Percentiles rank a stretch among this genome's conserved stretches.
phyloP scores from a whole-genome alignment of 2,329 filamentous ascomycete genomes.

The Cryphonectria nitschkei region DNA sequence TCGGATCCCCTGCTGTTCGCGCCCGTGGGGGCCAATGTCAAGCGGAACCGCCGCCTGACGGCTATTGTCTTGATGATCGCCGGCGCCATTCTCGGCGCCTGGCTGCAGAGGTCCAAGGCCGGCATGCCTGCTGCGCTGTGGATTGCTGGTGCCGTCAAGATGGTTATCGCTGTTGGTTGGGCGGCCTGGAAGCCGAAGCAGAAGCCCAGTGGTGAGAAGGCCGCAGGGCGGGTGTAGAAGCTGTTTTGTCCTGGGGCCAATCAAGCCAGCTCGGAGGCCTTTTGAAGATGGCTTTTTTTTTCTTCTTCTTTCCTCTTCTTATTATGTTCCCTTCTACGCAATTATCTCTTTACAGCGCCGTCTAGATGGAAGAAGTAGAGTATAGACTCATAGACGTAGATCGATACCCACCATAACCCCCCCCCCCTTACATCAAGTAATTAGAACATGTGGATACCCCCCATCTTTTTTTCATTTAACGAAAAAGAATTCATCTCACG shows the following conservation, averaged over 20 bases:
- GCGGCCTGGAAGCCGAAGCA: constrained; percentile 30
- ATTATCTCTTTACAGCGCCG: background rate
- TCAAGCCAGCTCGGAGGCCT: background rate
- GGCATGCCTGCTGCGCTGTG: constrained; percentile 50
- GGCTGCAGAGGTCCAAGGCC: constrained; percentile 47
- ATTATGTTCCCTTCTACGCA: background rate
- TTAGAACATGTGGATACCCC: background rate
- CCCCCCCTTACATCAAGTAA: background rate
- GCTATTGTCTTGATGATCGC: constrained; percentile 49
- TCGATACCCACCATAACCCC: background rate
- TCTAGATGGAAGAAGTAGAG: background rate
- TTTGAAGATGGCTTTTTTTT: background rate
- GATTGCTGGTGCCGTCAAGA: constrained; percentile 51
- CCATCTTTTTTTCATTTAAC: background rate
- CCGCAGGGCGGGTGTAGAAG: background rate
- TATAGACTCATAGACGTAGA: constrained; percentile 1
- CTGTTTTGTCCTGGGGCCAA: background rate
- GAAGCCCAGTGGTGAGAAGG: constrained; percentile 11
- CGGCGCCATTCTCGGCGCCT: constrained; percentile 53
- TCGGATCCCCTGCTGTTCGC: constrained; percentile 55
- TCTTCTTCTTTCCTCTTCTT: too few species aligned
- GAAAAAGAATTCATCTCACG: background rate
- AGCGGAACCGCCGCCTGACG: constrained; percentile 52
- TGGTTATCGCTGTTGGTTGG: constrained; percentile 42
- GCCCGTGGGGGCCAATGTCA: constrained; percentile 47